Conservation (phyloP, 2,329 filamentous ascomycete species). For the Cercospora janseana region DNA sequence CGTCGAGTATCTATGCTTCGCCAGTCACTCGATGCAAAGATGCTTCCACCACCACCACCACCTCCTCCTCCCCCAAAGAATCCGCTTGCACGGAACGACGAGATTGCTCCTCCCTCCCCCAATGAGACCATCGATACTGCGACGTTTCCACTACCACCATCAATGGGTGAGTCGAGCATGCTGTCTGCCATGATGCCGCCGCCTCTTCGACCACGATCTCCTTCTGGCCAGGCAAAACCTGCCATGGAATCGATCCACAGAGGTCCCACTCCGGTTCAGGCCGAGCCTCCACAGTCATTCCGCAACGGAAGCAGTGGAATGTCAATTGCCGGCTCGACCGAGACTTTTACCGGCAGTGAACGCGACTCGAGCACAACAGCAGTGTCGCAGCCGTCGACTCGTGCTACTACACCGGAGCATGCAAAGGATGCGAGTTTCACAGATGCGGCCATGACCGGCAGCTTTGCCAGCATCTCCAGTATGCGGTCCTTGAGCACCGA, state of each 20-base stretch:
- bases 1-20: conserved; percentile 22
- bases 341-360: conserved; percentile 69
- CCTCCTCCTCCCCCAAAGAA: conserved; percentile 6
- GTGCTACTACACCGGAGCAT: conserved; percentile 81
- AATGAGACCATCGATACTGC: conserved; percentile 14
- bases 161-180: conserved; percentile 11
- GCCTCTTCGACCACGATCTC: conserved; percentile 15
- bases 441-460: conserved; percentile 59
- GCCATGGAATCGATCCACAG: conserved; percentile 18
- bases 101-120: conserved; percentile 7
- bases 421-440: conserved; percentile 43
- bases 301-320: conserved; percentile 68
- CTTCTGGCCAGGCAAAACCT: conserved; percentile 15
- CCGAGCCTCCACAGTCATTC: conserved; percentile 21
- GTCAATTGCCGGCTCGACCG: conserved; percentile 74
- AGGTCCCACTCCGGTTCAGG: conserved; percentile 15
- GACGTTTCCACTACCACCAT: conserved; percentile 12
- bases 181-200: conserved; percentile 16
- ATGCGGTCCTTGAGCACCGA: conserved; percentile 67
- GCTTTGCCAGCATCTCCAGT: conserved; percentile 63
- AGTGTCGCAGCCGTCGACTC: conserved; percentile 77
- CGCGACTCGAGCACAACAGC: conserved; percentile 79
- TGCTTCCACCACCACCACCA: conserved; percentile 14
- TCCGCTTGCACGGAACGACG: neutral
- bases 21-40: conserved; percentile 11